These are phyloP conservation scores for Stylosanthes scabra DNA, from an alignment of 331 rosid genomes.

Conservation along the genomic window DNA sequence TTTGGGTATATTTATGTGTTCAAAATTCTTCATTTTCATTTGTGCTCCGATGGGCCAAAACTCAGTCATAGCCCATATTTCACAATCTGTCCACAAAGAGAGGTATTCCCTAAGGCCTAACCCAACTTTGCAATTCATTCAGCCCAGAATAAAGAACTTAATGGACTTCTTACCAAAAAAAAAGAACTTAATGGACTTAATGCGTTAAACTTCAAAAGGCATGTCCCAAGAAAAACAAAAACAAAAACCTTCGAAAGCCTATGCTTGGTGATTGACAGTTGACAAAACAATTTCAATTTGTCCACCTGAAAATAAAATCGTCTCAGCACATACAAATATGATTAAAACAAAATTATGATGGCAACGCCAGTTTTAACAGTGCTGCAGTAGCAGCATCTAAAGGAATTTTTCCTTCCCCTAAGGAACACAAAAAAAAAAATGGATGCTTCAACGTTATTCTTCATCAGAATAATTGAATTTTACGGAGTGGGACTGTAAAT, in stretches of 20 bases:
- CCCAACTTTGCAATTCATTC: no score
- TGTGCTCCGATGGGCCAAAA: no score
- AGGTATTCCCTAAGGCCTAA: no score
- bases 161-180: no score
- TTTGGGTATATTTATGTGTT: no score
- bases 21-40: no score
- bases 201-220: no score
- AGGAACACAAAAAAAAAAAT: neutral
- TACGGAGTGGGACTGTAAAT: slow-evolving; percentile 81
- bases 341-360: slow-evolving; percentile 35
- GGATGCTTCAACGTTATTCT: slow-evolving; percentile 46
- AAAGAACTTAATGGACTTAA: no score
- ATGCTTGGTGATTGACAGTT: neutral
- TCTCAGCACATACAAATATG: slow-evolving; percentile 16
- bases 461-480: slow-evolving; percentile 89
- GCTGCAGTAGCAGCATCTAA: slow-evolving; percentile 28
- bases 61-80: no score
- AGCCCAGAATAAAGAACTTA: no score
- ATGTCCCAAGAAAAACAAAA: neutral
- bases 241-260: neutral
- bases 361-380: slow-evolving; percentile 30
- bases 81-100: no score
- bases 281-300: slow-evolving; percentile 2
- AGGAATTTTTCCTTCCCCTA: neutral
- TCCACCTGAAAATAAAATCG: neutral